Conservation (phyloP, 371 early-diverging fungal species). For the Umbelopsis sp. region DNA sequence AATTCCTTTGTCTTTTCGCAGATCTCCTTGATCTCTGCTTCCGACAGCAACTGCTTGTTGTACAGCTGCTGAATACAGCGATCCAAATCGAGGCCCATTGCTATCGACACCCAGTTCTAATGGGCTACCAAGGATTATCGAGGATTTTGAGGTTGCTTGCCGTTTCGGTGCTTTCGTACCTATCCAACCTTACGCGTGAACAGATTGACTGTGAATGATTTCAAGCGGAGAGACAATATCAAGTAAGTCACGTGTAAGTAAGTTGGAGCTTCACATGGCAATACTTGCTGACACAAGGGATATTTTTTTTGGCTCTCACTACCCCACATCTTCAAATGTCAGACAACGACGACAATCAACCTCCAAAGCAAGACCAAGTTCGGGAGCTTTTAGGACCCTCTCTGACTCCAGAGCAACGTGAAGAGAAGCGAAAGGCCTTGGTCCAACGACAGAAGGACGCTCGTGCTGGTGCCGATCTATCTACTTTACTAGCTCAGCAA, state of each 20-base stretch:
- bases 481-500: slow-evolving; percentile 8
- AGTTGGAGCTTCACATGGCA: not conserved
- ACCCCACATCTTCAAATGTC: slow-evolving; percentile 9
- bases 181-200: not conserved
- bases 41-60: slow-evolving; percentile 81
- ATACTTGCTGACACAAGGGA: not conserved
- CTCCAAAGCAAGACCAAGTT: slow-evolving; percentile 18
- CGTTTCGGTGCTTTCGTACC: too few relatives aligned
- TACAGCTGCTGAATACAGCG: slow-evolving; percentile 72
- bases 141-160: not conserved
- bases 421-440: slow-evolving; percentile 19
- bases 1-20: slow-evolving; percentile 89
- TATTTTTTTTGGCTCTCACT: slow-evolving; percentile 9
- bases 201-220: not conserved
- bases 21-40: slow-evolving; percentile 83
- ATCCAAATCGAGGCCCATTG: slow-evolving; percentile 70
- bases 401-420: slow-evolving; percentile 21
- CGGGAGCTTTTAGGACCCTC: slow-evolving; percentile 13
- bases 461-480: slow-evolving; percentile 7
- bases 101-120: slow-evolving; percentile 9
- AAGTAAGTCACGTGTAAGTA: not conserved
- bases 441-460: slow-evolving; percentile 16
- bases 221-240: not conserved
- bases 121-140: not conserved
- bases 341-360: slow-evolving; percentile 17